These are phyloP conservation scores for Exophiala lecanii-corni DNA, from an alignment of 2,329 filamentous ascomycete genomes.

Conservation along the genomic window DNA sequence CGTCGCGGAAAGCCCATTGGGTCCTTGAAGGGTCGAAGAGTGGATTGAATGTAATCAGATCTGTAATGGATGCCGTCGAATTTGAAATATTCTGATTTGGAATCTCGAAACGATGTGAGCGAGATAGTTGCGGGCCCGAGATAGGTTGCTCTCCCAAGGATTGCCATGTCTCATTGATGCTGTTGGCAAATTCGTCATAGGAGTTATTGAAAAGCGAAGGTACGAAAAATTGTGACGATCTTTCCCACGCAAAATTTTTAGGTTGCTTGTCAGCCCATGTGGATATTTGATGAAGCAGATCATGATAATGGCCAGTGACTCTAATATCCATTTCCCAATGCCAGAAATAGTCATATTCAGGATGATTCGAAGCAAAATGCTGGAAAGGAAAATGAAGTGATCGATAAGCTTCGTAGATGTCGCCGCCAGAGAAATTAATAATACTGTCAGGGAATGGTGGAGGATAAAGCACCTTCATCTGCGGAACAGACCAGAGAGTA, in stretches of 20 bases:
- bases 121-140: slow-evolving; percentile 20
- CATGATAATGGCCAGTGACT: slow-evolving; percentile 63
- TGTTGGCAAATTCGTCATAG: slow-evolving; percentile 15
- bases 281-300: slow-evolving; percentile 65
- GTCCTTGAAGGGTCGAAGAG: slow-evolving; percentile 68
- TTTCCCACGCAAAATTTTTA: slow-evolving; percentile 71
- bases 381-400: slow-evolving; percentile 59
- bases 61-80: slow-evolving; percentile 55
- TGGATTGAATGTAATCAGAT: slow-evolving; percentile 73
- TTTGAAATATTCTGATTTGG: slow-evolving; percentile 12
- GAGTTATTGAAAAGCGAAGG: slow-evolving; percentile 39
- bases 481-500: slow-evolving; percentile 30
- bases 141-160: slow-evolving; percentile 13
- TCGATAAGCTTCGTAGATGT: slow-evolving; percentile 45
- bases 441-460: slow-evolving; percentile 28
- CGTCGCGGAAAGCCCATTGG: slow-evolving; percentile 67
- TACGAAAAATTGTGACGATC: slow-evolving; percentile 71
- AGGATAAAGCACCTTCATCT: slow-evolving; percentile 23
- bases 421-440: slow-evolving; percentile 26
- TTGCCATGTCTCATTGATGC: slow-evolving; percentile 14
- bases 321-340: slow-evolving; percentile 68
- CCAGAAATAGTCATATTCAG: slow-evolving; percentile 64
- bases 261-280: slow-evolving; percentile 65
- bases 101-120: slow-evolving; percentile 15
- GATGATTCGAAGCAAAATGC: slow-evolving; percentile 59